Evolutionary conservation across 345 rosid genomes (phyloP), one percentile per base, ranked within the genome.

Genomic region (Gossypium australe): DNA sequence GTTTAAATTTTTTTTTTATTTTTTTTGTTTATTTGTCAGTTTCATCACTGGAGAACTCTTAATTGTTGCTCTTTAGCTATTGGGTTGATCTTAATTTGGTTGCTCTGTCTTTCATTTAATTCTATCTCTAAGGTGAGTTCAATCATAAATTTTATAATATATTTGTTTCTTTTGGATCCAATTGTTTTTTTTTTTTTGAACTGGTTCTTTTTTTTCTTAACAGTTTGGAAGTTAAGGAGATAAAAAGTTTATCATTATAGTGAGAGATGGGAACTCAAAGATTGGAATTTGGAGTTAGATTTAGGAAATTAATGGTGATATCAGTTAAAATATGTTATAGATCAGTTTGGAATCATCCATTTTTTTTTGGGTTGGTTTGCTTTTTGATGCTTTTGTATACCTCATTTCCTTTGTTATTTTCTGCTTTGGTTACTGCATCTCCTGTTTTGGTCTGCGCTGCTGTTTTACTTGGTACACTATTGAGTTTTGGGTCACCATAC

Each of bases 391-490:
- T 87, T 72, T 75, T 96, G 80, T 86, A 90, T 81, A 89, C 87
- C 86, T 85, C 89, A 67, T 96, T 85, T 78, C 99, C 99, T 51
- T 79, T 90, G 80, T 68, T 87, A 83, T 92, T 96, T 81, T 86
- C 95, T 73, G 83, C 90, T 1, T 82, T 96, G 84, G 85, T 93
- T 25, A 83, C 97, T 76, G 91, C 91, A 34, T 96, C 99, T 80
- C 99, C 99, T 83, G 89, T 93, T 81, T 84, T 93, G 86, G 87
- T 92, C 18, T 96, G 97, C 70, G 89, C 99, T 74, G 92, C 95
- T 74, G 77, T 90, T 78, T 85, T 93, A 82, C 98, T 93, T 74
- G 98, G 97, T 22, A 81, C 90, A 3, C 89, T 96, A 67, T 81
- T 96, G 87, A 90, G 98, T 85, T 93, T 90, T 25, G 98, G 98